Conservation (phyloP, 257 asterid species). For the Nicotiana noctiflora region DNA sequence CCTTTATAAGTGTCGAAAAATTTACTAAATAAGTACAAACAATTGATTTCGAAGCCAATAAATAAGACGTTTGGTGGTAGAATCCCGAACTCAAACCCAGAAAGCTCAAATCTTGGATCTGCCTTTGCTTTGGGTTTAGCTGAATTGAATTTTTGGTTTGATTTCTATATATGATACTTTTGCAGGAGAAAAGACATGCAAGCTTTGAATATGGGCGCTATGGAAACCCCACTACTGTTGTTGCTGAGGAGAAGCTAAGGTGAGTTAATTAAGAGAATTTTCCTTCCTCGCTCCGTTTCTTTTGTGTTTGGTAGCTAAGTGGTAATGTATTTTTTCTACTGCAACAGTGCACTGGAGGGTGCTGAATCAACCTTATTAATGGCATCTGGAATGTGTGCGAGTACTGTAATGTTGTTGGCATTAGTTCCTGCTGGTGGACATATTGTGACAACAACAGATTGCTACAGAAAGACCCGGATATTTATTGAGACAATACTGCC, state of each 20-base stretch:
- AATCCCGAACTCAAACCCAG: no score
- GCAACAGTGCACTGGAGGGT: conserved; percentile 87
- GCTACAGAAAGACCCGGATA: conserved; percentile 81
- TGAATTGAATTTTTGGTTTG: conserved; percentile 1
- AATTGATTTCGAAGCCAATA: no score
- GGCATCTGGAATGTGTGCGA: conserved; percentile 95
- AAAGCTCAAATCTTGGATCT: no score
- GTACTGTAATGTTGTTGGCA: conserved; percentile 79
- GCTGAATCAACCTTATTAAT: no score
- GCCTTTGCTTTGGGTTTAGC: not conserved
- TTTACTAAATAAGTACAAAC: no score
- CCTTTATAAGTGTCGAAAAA: no score
- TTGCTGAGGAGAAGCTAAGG: conserved; percentile 88
- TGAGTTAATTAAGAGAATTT: conserved; percentile 9
- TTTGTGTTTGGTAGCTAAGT: not conserved
- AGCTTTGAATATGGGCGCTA: conserved; percentile 93
- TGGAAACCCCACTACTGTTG: conserved; percentile 83
- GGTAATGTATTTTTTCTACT: conserved; percentile 11
- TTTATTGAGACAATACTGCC: conserved; percentile 81
- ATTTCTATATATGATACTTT: conserved; percentile 4
- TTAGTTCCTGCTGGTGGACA: conserved; percentile 95
- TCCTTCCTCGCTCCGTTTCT: not conserved
- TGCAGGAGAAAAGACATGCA: conserved; percentile 67
- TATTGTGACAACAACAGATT: conserved; percentile 83
- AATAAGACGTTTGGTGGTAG: no score